phyloP scores from a whole-genome alignment of 2,329 filamentous ascomycete genomes.

The Geosmithia flava region DNA sequence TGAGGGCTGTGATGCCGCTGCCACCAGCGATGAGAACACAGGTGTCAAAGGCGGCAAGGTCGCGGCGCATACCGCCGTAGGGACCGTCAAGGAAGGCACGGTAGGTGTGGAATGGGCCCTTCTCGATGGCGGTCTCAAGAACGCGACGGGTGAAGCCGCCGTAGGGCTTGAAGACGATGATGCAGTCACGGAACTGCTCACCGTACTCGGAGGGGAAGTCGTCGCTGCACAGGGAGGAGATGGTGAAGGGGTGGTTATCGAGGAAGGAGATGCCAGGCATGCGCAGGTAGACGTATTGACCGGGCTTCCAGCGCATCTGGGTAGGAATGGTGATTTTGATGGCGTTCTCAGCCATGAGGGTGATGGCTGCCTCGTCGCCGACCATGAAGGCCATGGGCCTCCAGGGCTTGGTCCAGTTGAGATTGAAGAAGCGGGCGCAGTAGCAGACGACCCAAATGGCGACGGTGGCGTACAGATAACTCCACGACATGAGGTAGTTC shows the following conservation, averaged over 20 bases:
- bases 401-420: constrained; percentile 82
- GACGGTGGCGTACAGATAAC: constrained; percentile 72
- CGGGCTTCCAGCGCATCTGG: constrained; percentile 83
- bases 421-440: constrained; percentile 61
- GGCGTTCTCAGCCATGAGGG: constrained; percentile 82
- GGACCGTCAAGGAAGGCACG: constrained; percentile 87
- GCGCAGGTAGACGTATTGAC: constrained; percentile 87
- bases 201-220: constrained; percentile 91
- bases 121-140: constrained; percentile 68
- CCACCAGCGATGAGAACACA: constrained; percentile 89
- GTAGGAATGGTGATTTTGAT: constrained; percentile 93
- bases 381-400: constrained; percentile 63
- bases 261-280: constrained; percentile 88
- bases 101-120: constrained; percentile 85
- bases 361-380: constrained; percentile 83
- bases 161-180: constrained; percentile 84
- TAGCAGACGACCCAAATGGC: constrained; percentile 72
- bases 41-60: constrained; percentile 84
- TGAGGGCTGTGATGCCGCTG: constrained; percentile 85
- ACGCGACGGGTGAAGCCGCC: constrained; percentile 81
- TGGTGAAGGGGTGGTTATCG: constrained; percentile 92
- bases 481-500: constrained; percentile 84
- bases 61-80: constrained; percentile 86
- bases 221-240: constrained; percentile 82
- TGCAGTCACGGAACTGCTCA: constrained; percentile 76